Evolutionary conservation across 768 basidiomycete genomes (phyloP), one percentile per base, ranked within the genome.

Genomic region (Trametes coccinea): DNA sequence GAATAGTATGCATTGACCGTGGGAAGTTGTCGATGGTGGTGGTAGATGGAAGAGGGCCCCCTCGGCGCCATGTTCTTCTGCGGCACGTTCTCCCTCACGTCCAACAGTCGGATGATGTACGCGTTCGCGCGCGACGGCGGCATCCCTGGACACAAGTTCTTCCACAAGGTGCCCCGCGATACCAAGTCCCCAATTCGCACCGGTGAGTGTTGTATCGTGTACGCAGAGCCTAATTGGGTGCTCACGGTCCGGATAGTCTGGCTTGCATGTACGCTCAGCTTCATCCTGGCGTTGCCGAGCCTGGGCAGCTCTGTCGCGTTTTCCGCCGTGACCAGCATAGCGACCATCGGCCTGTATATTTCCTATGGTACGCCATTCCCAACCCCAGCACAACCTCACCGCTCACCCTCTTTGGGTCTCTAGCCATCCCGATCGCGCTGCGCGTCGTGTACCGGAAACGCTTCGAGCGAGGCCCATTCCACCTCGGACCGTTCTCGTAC

Each of bases 31-130:
- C 22, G 22, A 22, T 22, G 22, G 22, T 22, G 22, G 22, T 22
- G 22, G 22, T 22, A 22, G 22, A 22, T 22, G 22, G 22, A 22
- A 22, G 22, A 22, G 22, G 22, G 22, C 22, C 22, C 22, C 22
- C 22, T 89, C 41, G 87, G 85, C 11, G 81, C 85, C 0, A 88
- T 91, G 87, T 89, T 84, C 72, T 86, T 87, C 69, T 90, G 88
- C 57, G 87, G 87, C 13, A 88, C 86, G 0, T 92, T 92, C 75
- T 90, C 88, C 0, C 74, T 93, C 52, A 90, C 90, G 0, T 86
- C 85, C 0, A 93, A 92, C 69, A 88, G 86, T 3, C 80, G 90
- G 0, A 92, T 92, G 90, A 89, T 89, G 86, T 93, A 85, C 69
- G 87, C 89, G 0, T 92, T 91, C 67, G 80, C 88, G 3, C 82